Evolutionary conservation across 352 stramenopile species (phyloP).

Genomic region (Phytophthora colocasiae): DNA sequence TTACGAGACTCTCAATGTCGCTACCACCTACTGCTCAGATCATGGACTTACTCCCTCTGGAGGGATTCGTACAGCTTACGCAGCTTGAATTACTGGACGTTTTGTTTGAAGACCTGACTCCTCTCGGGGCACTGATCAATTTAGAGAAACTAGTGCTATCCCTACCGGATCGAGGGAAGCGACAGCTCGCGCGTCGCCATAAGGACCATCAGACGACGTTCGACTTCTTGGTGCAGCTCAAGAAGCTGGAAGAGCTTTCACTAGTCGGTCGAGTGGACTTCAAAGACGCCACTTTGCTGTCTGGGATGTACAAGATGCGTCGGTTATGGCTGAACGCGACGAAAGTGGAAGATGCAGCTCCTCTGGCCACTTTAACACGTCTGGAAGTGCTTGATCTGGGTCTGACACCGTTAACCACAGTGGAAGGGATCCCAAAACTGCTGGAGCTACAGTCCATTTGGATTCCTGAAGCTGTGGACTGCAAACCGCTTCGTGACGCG

Average conservation of each 20-base stretch:
- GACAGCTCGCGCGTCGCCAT: slow-evolving; percentile 48
- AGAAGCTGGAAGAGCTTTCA: slow-evolving; percentile 52
- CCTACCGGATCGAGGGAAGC: slow-evolving; percentile 51
- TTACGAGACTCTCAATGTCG: slow-evolving; percentile 46
- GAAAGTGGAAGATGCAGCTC: slow-evolving; percentile 49
- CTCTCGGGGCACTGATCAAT: slow-evolving; percentile 47
- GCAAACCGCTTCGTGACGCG: slow-evolving; percentile 47
- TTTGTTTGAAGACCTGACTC: slow-evolving; percentile 56
- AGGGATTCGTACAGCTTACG: slow-evolving; percentile 47
- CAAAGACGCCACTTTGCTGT: slow-evolving; percentile 52
- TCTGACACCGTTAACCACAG: slow-evolving; percentile 51
- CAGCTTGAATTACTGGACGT: slow-evolving; percentile 61
- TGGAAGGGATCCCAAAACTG: slow-evolving; percentile 44
- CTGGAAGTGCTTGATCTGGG: slow-evolving; percentile 60
- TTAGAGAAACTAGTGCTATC: slow-evolving; percentile 63
- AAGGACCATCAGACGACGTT: slow-evolving; percentile 52
- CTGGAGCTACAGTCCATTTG: slow-evolving; percentile 54
- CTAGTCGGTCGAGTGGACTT: slow-evolving; percentile 68
- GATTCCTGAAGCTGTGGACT: slow-evolving; percentile 54
- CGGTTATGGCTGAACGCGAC: slow-evolving; percentile 59
- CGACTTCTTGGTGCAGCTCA: slow-evolving; percentile 46
- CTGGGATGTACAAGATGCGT: slow-evolving; percentile 45
- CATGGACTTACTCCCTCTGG: slow-evolving; percentile 51
- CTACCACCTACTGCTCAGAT: slow-evolving; percentile 45
- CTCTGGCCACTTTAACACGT: slow-evolving; percentile 39